Percentiles rank a stretch among this genome's conserved stretches.
phyloP scores from a whole-genome alignment of 208 protist species.

The Trypanosoma lewisi region DNA sequence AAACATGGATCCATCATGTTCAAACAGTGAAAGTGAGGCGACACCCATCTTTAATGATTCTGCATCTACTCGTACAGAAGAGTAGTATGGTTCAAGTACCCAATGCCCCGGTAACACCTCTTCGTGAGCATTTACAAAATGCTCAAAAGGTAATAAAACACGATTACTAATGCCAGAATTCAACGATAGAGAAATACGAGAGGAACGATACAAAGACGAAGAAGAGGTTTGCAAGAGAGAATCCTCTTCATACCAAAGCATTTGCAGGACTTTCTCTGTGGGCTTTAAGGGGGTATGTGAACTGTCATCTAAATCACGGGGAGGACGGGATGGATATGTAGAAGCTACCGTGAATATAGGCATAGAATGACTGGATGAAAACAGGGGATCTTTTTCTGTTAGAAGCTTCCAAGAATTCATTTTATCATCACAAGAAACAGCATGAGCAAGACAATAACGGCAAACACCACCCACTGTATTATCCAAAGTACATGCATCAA shows the following conservation, averaged over 20 bases:
- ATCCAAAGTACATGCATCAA: background rate
- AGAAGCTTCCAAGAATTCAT: slow-evolving; percentile 34
- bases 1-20: slow-evolving; percentile 20
- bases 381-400: slow-evolving; percentile 30
- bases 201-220: background rate
- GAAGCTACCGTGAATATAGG: slow-evolving; percentile 32
- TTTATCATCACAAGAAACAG: slow-evolving; percentile 19
- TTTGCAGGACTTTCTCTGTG: slow-evolving; percentile 14
- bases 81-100: slow-evolving; percentile 24
- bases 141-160: slow-evolving; percentile 31
- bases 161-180: slow-evolving; percentile 10
- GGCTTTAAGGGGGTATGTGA: background rate
- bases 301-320: background rate
- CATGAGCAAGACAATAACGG: slow-evolving; percentile 43
- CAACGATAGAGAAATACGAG: background rate
- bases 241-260: slow-evolving; percentile 27
- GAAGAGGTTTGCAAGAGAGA: background rate
- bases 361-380: slow-evolving; percentile 9
- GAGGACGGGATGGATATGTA: slow-evolving; percentile 1
- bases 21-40: slow-evolving; percentile 39
- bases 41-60: slow-evolving; percentile 25
- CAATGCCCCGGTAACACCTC: slow-evolving; percentile 14
- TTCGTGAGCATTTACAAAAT: slow-evolving; percentile 24
- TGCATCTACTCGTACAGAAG: slow-evolving; percentile 18
- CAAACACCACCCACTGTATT: background rate